Evolutionary conservation across 2,329 filamentous ascomycete species (phyloP).

Genomic region (Penicillium sp.): DNA sequence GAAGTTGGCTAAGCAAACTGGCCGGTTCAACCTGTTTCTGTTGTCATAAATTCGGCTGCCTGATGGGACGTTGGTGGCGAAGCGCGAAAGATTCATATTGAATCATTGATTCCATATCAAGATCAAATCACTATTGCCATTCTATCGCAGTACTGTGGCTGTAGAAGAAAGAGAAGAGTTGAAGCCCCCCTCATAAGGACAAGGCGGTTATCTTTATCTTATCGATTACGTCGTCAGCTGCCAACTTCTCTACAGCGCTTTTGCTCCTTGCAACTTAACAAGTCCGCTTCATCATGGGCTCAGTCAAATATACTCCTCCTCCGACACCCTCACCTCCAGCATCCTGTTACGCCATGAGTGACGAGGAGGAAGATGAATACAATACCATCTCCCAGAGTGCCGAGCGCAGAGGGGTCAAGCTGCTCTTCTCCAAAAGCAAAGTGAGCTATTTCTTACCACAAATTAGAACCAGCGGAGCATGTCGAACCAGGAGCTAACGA

Average conservation of each 20-base stretch:
- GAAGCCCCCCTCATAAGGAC: neutral
- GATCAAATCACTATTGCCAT: no score
- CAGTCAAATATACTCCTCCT: slow-evolving; percentile 38
- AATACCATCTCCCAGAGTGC: slow-evolving; percentile 82
- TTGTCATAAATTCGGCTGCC: slow-evolving; percentile 8
- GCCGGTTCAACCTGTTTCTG: neutral
- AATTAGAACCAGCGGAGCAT: neutral
- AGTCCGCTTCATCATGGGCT: slow-evolving; percentile 30
- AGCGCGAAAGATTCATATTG: neutral
- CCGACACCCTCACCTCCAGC: slow-evolving; percentile 67
- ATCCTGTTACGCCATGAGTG: slow-evolving; percentile 92
- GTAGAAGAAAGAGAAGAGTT: neutral
- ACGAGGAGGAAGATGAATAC: slow-evolving; percentile 93
- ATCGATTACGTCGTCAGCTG: slow-evolving; percentile 10
- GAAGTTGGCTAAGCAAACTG: no score
- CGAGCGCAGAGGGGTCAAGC: slow-evolving; percentile 78
- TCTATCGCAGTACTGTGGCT: no score
- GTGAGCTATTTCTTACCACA: slow-evolving; percentile 43
- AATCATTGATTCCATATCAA: no score
- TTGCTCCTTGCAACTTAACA: neutral
- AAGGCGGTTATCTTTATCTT: slow-evolving; percentile 4
- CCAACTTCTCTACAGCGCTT: neutral
- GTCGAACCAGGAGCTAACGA: slow-evolving; percentile 7
- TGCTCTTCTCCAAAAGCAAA: slow-evolving; percentile 96
- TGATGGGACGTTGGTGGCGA: slow-evolving; percentile 1